Percentiles rank a stretch among this genome's conserved stretches.
phyloP scores from a whole-genome alignment of 306 rosid genomes.

The Prunus mira region DNA sequence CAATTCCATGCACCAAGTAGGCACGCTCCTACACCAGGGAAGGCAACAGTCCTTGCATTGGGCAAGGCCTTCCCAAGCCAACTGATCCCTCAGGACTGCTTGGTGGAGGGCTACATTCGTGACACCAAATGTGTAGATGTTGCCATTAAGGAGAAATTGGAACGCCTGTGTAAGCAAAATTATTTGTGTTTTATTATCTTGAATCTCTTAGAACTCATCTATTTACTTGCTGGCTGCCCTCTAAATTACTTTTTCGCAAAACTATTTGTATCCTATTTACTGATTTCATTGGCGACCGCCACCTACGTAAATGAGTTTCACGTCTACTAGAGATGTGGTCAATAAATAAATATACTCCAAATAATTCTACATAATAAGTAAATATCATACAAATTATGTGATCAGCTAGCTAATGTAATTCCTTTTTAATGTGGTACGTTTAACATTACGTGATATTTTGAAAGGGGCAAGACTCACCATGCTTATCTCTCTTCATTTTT shows the following conservation, averaged over 20 bases:
- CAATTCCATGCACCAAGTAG: slow-evolving; percentile 20
- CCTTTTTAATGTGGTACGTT: too few species aligned
- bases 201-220: background rate
- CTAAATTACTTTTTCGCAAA: background rate
- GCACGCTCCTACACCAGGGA: slow-evolving; percentile 59
- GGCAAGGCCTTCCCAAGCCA: slow-evolving; percentile 94
- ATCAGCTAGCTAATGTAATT: background rate
- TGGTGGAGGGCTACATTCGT: slow-evolving; percentile 88
- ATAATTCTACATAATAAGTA: background rate
- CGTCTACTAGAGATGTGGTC: background rate
- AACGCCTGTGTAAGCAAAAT: slow-evolving; percentile 75
- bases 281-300: background rate
- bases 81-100: slow-evolving; percentile 87
- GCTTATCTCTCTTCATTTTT: background rate
- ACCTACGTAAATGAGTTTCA: background rate
- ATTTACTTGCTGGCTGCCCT: background rate
- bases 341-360: background rate
- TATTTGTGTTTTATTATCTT: background rate
- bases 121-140: slow-evolving; percentile 78
- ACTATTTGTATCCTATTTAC: background rate
- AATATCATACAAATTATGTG: background rate
- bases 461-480: background rate
- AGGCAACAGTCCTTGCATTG: slow-evolving; percentile 80
- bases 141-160: slow-evolving; percentile 74
- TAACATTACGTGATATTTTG: too few species aligned